Conservation (phyloP, 2,329 filamentous ascomycete genomes). For the Byssothecium circinans region DNA sequence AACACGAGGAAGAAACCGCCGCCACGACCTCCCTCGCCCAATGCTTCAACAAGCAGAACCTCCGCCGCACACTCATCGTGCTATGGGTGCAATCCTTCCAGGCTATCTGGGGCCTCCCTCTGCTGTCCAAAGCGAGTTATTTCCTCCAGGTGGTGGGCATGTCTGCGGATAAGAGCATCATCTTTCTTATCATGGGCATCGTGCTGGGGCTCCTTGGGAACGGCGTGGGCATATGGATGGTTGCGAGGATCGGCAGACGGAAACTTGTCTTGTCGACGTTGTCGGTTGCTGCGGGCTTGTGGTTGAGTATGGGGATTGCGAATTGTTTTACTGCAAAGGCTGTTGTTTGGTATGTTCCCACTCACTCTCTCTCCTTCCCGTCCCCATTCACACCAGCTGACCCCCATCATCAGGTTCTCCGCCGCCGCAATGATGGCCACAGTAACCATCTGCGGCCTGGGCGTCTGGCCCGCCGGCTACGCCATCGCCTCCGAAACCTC, state of each 20-base stretch:
- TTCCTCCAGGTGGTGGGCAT: conserved; percentile 40
- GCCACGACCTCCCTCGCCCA: conserved; percentile 30
- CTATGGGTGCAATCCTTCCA: conserved; percentile 38
- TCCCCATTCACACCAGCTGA: not conserved
- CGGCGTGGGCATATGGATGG: conserved; percentile 48
- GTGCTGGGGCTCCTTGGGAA: conserved; percentile 52
- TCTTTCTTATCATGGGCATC: conserved; percentile 53
- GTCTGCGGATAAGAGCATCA: conserved; percentile 35
- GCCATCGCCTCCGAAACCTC: conserved; percentile 50
- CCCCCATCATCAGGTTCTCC: conserved; percentile 42
- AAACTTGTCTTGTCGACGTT: conserved; percentile 44
- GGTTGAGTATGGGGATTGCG: conserved; percentile 52
- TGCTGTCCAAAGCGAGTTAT: conserved; percentile 40
- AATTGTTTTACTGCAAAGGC: conserved; percentile 47
- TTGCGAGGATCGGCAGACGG: conserved; percentile 47
- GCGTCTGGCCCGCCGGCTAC: conserved; percentile 50
- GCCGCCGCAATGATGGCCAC: conserved; percentile 48
- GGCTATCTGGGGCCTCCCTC: conserved; percentile 38
- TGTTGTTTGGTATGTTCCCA: conserved; percentile 44
- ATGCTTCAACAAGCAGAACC: conserved; percentile 41
- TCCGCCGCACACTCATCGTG: conserved; percentile 43
- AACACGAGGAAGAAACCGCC: conserved; percentile 24
- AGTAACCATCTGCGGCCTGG: conserved; percentile 47
- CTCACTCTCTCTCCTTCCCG: not conserved
- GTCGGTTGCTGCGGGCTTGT: conserved; percentile 39